Evolutionary conservation across 225 moss, liverwort and hornwort species (phyloP).

Genomic region (Marchantia paleacea): DNA sequence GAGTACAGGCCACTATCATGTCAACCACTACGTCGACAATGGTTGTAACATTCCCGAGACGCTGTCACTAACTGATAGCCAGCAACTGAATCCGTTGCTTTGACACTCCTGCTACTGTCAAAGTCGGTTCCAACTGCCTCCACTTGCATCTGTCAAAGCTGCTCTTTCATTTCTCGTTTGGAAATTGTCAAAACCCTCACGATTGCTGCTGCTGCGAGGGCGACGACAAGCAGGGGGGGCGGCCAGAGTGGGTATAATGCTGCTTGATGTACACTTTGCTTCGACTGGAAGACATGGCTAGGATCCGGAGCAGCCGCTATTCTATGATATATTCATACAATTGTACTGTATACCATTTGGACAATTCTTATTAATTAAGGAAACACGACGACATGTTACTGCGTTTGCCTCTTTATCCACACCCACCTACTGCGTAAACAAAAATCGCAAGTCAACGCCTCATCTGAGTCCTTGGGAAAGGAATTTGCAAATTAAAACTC

Average conservation of each 20-base stretch:
- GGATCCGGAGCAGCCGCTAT: not conserved
- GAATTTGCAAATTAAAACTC: not conserved
- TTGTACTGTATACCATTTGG: not conserved
- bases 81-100: not conserved
- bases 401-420: conserved; percentile 1
- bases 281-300: not conserved
- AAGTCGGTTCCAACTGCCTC: not conserved
- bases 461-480: not conserved
- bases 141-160: not conserved
- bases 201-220: not conserved
- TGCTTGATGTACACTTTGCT: conserved; percentile 1
- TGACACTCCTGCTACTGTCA: not conserved
- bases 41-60: not conserved
- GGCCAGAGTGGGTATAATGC: not conserved
- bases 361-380: not conserved
- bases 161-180: too few relatives aligned
- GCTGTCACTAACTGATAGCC: not conserved
- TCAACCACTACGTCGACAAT: not conserved
- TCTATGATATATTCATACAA: not conserved
- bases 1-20: not conserved
- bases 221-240: not conserved
- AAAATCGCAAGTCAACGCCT: not conserved
- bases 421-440: not conserved
- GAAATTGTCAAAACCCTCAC: too few relatives aligned
- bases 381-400: not conserved